Percentiles rank a stretch among this genome's conserved stretches.
These are phyloP conservation scores for Neurospora sp. DNA, from an alignment of 495 filamentous ascomycete species.

Conservation along the genomic window DNA sequence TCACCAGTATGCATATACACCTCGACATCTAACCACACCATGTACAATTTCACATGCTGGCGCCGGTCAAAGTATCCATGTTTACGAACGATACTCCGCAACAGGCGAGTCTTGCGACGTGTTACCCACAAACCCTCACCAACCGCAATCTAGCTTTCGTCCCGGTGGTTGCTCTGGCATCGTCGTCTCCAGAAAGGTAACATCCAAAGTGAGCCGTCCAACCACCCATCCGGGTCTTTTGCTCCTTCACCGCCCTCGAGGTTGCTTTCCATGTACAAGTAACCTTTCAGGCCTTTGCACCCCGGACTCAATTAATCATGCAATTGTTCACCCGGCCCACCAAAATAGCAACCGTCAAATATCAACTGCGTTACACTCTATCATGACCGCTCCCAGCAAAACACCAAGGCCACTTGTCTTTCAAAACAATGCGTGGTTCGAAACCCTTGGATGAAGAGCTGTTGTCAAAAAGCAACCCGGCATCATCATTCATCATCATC, in stretches of 20 bases:
- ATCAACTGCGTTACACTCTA: not conserved
- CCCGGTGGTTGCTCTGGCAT: not conserved
- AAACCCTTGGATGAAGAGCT: not conserved
- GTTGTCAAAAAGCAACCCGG: not conserved
- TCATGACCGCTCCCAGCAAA: not conserved
- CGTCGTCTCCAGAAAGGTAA: not conserved
- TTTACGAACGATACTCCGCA: not conserved
- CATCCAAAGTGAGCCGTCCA: not conserved
- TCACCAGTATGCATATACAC: not conserved
- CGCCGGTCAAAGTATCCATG: not conserved
- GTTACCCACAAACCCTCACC: not conserved
- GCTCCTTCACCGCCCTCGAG: not conserved
- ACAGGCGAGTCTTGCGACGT: not conserved
- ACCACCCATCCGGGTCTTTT: not conserved
- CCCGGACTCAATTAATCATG: not conserved
- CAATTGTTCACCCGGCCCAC: not conserved
- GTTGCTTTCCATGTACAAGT: not conserved
- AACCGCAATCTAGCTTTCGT: not conserved
- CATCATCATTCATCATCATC: not conserved
- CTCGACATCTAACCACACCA: not conserved
- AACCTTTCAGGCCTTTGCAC: not conserved
- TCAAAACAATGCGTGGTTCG: not conserved
- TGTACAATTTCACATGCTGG: not conserved
- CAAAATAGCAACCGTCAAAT: not conserved
- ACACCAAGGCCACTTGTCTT: not conserved